These are phyloP conservation scores for Xylariaceae sp. DNA, from an alignment of 2,329 filamentous ascomycete species.

Conservation along the genomic window DNA sequence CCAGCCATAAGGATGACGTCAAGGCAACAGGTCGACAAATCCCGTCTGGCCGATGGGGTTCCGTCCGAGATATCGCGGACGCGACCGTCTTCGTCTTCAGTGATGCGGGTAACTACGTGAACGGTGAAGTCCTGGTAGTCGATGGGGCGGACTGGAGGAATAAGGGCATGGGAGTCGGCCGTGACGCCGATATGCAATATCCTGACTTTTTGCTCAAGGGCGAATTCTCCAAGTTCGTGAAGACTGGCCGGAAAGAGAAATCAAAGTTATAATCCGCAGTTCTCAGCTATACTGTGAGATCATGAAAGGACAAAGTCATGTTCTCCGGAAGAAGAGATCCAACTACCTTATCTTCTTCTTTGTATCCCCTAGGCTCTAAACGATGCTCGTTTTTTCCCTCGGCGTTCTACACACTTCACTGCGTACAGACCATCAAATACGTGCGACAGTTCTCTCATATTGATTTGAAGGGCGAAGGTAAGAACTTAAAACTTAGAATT, in stretches of 20 bases:
- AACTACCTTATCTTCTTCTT: no score
- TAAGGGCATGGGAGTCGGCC: conserved; percentile 42
- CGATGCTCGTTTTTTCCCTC: no score
- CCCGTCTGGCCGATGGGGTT: conserved; percentile 73
- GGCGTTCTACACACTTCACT: no score
- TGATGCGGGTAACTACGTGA: conserved; percentile 81
- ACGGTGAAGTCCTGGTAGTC: conserved; percentile 75
- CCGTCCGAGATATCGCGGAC: conserved; percentile 84
- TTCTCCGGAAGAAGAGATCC: no score
- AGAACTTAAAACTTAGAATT: no score
- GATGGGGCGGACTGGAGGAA: conserved; percentile 59
- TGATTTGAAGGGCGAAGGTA: no score
- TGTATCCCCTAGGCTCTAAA: no score
- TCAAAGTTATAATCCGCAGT: conserved; percentile 37
- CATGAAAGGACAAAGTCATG: neutral
- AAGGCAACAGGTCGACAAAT: conserved; percentile 44
- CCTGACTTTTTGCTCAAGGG: conserved; percentile 46
- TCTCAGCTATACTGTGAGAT: no score
- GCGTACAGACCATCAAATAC: no score
- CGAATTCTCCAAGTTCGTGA: conserved; percentile 37
- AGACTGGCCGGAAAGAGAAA: conserved; percentile 35
- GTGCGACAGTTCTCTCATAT: no score
- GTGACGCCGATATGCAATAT: conserved; percentile 47
- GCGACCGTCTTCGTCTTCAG: conserved; percentile 87
- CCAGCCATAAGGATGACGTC: conserved; percentile 36